A percentile compares a stretch with the other conserved stretches of the same genome.
These are phyloP conservation scores for Aethionema arabicum DNA, from an alignment of 345 rosid species.

Conservation along the genomic window DNA sequence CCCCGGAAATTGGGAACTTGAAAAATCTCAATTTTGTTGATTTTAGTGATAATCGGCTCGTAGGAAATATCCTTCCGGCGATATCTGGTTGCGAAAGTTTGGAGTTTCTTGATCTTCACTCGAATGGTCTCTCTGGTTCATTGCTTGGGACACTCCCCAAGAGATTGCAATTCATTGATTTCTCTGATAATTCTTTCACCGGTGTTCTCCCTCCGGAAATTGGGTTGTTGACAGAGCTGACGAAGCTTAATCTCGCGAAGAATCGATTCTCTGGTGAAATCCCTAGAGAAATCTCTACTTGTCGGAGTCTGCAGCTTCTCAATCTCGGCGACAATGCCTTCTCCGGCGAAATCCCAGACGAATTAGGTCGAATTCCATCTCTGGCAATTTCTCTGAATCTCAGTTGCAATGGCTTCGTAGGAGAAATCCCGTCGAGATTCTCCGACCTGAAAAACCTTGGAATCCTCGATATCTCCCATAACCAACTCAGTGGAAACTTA, in stretches of 20 bases:
- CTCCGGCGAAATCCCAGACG: slow-evolving; percentile 61
- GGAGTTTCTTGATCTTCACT: slow-evolving; percentile 76
- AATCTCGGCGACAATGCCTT: slow-evolving; percentile 67
- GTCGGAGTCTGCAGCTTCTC: slow-evolving; percentile 67
- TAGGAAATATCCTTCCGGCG: slow-evolving; percentile 58
- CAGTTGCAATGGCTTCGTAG: slow-evolving; percentile 68
- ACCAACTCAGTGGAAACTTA: slow-evolving; percentile 67
- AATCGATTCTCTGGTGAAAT: slow-evolving; percentile 65
- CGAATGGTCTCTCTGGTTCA: slow-evolving; percentile 65
- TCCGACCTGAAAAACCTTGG: slow-evolving; percentile 63
- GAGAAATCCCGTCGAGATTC: slow-evolving; percentile 58
- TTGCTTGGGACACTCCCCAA: slow-evolving; percentile 48
- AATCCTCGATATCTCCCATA: slow-evolving; percentile 66
- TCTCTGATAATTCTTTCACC: slow-evolving; percentile 58
- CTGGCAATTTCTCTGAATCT: slow-evolving; percentile 78
- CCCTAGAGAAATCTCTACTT: slow-evolving; percentile 63
- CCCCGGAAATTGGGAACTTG: slow-evolving; percentile 55
- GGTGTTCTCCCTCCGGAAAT: slow-evolving; percentile 57
- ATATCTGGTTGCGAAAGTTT: slow-evolving; percentile 64
- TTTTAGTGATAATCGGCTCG: slow-evolving; percentile 60
- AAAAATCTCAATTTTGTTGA: slow-evolving; percentile 71
- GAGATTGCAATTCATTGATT: slow-evolving; percentile 47
- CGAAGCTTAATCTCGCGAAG: slow-evolving; percentile 63
- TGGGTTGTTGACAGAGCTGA: slow-evolving; percentile 62
- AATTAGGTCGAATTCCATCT: slow-evolving; percentile 60